These are phyloP conservation scores for Chlorophyllum brunneum DNA, from an alignment of 768 basidiomycete species.

Conservation along the genomic window DNA sequence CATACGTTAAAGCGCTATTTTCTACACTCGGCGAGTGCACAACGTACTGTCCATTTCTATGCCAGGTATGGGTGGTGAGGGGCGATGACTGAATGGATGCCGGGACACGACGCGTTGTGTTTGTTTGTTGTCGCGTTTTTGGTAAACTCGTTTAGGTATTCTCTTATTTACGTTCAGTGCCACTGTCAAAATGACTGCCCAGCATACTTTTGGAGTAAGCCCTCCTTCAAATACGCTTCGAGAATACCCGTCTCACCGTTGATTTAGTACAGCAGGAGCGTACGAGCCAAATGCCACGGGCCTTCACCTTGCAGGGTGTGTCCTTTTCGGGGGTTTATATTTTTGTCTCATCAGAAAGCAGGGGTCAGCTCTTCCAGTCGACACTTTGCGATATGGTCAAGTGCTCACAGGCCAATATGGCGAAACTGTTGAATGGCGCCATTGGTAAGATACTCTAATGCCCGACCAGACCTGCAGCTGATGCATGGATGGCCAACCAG, in stretches of 20 bases:
- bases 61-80: constrained; percentile 24
- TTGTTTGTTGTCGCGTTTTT: constrained; percentile 26
- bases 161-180: neutral
- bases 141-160: neutral
- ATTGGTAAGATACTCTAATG: constrained; percentile 48
- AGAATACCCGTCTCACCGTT: neutral
- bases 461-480: neutral
- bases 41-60: constrained; percentile 25
- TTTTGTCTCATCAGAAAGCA: constrained; percentile 1
- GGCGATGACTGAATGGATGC: neutral
- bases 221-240: neutral
- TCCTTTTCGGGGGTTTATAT: neutral
- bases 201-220: constrained; percentile 13
- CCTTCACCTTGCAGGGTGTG: constrained; percentile 50
- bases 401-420: constrained; percentile 42
- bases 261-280: constrained; percentile 66
- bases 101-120: constrained; percentile 28
- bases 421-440: constrained; percentile 70
- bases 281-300: constrained; percentile 66
- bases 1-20: neutral
- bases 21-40: too few species aligned
- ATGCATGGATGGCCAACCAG: constrained; percentile 35
- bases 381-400: constrained; percentile 64
- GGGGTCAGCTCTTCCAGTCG: constrained; percentile 49
- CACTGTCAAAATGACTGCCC: constrained; percentile 3